Evolutionary conservation across 2,329 filamentous ascomycete species (phyloP), one percentile per base, ranked within the genome.

Genomic region (Penicillium nordicum): DNA sequence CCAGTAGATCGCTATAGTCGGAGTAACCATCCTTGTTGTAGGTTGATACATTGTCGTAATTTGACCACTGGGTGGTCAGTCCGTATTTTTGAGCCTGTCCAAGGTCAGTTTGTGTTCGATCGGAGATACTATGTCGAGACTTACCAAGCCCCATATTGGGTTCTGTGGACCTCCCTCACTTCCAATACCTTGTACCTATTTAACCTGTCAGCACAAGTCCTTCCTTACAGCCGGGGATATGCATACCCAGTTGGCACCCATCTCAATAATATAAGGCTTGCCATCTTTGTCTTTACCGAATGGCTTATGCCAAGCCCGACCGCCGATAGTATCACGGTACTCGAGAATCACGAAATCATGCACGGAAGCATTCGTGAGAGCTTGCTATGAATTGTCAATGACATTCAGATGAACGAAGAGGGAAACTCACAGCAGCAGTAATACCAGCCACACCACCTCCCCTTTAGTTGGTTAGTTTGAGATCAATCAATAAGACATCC

Each of bases 21-120:
- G 71, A 72, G 16, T 72, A 65, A 0, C 87, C 87, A 1, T 74
- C 79, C 52, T 84, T 79, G 45, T 87, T 82, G 65, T 84, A 89
- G 0, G 84, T 87, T 14, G 78, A 65, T 47, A 88, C 82, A 0
- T 78, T 81, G 30, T 72, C 76, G 65, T 84, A 85, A 64, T 88
- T 78, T 0, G 85, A 87, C 55, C 79, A 82, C 0, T 76, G 79
- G 48, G 82, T 87, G 1, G 74, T 72, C 9, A 88, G 60, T 0
- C 79, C 73, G 62, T 84, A 79, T 64, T 87, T 85, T 69, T 87
- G 80, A 0, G 81, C 80, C 67, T 74, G 29, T 45, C 25, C 1
- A 8, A 12, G 14, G 41, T 49, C 18, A 44, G 37, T 21, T 25
- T 29, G 14, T 14, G 9, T n/a, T 25, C 32, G 12, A 42, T 29